Base-by-base conservation (phyloP, 352 stramenopile genomes). In the Phytophthora pisi region DNA sequence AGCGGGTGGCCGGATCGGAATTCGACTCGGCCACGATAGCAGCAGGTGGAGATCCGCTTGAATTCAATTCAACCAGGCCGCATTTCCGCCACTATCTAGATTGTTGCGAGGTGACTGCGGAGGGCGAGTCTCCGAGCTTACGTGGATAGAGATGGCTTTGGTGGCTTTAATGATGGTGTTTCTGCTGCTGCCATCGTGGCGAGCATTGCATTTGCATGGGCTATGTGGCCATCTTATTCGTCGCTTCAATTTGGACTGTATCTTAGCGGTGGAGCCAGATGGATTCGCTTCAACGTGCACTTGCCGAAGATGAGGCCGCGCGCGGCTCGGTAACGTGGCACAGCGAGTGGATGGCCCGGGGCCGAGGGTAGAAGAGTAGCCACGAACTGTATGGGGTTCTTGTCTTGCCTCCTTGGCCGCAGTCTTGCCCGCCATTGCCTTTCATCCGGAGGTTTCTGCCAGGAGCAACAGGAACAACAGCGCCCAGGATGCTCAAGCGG, bases 231-330 rank as follows among this genome's bases (percentile, higher is more conserved):
- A 46, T 66, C 55, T 61, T 64, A 58, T 57, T 64, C 36, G 16
- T 36, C 49, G 38, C 63, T 70, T 65, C 55, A 70, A 65, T 7
- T 30, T 64, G 46, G 47, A 64, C 54, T 20, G 54, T 51, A 64
- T 40, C 13, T 24, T 43, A 20, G 47, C 24, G 28, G 50, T 70
- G 20, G 31, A 65, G 56, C 61, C 61, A 16, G 60, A 45, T 42
- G 38, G 51, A 2, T 31, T 34, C n/a, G 36, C 31, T 31, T 64
- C 42, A 49, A 49, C 46, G 46, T 31, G 36, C 46, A 52, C 23
- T 52, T 28, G 6, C 26, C 24, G 8, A 46, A 28, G 43, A 38
- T 57, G 50, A 45, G 45, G 23, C 45, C 38, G 58, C 31, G 51
- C 28, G 51, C 43, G 18, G 47, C 16, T 58, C 24, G 51, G 55